phyloP scores from a whole-genome alignment of 345 rosid genomes.

The Eucalyptus coolabah region DNA sequence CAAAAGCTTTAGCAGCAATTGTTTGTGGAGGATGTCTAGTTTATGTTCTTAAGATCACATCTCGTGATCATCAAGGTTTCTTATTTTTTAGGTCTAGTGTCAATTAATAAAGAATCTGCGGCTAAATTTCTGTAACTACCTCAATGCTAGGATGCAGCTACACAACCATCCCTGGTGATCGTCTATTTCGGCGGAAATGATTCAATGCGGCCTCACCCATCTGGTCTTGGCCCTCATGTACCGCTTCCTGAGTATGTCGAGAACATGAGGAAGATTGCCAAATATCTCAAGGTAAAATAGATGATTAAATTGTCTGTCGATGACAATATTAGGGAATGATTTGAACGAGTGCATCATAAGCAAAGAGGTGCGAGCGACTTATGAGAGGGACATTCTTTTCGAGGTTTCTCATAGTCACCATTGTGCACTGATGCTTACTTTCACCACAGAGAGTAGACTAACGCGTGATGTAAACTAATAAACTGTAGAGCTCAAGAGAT shows the following conservation, averaged over 20 bases:
- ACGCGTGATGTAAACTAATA: background rate
- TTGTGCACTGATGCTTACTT: background rate
- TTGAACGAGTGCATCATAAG: background rate
- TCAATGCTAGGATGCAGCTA: conserved; percentile 32
- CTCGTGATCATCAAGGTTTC: background rate
- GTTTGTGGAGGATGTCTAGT: background rate
- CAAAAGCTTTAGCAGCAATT: background rate
- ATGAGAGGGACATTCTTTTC: background rate
- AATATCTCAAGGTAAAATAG: conserved; percentile 55
- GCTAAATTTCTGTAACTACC: background rate
- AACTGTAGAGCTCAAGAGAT: background rate
- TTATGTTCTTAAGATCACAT: background rate
- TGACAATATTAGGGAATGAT: background rate
- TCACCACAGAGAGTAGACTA: background rate
- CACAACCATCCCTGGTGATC: conserved; percentile 77
- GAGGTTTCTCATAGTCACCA: background rate
- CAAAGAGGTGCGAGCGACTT: background rate
- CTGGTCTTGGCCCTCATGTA: conserved; percentile 77
- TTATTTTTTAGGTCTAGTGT: background rate
- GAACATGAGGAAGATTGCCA: conserved; percentile 71
- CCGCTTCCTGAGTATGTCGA: conserved; percentile 58
- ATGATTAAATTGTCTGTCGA: background rate
- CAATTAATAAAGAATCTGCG: background rate
- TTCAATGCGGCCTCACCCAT: conserved; percentile 48
- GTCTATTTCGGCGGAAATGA: conserved; percentile 97